A percentile compares a stretch with the other conserved stretches of the same genome.
Evolutionary conservation across 306 rosid genomes (phyloP).

Genomic region (Macrotyloma uniflorum): DNA sequence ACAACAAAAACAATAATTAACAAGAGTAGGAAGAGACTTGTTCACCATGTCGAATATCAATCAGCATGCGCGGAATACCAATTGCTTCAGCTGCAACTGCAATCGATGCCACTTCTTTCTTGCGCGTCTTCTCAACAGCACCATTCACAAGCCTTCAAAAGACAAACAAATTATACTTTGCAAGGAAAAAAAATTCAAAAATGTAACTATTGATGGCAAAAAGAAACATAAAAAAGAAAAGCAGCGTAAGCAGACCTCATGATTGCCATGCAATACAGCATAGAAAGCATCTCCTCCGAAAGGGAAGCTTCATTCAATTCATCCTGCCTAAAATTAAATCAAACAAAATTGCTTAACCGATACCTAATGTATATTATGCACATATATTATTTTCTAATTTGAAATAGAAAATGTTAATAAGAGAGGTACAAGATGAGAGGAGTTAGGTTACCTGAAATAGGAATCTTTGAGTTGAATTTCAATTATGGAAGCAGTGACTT

Average conservation of each 20-base stretch:
- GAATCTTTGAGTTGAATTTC: conserved; percentile 78
- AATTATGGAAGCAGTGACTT: conserved; percentile 72
- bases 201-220: background rate
- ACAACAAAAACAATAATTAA: background rate
- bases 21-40: background rate
- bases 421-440: background rate
- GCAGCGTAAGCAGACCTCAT: conserved; percentile 60
- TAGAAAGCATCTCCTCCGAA: conserved; percentile 75
- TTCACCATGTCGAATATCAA: conserved; percentile 95
- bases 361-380: no score
- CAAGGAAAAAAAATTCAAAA: background rate
- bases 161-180: background rate
- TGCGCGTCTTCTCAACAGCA: conserved; percentile 87
- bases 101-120: conserved; percentile 65
- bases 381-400: no score
- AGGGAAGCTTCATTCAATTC: conserved; percentile 43
- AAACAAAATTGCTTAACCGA: background rate
- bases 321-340: conserved; percentile 39
- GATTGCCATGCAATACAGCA: conserved; percentile 82
- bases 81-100: conserved; percentile 78
- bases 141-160: conserved; percentile 80
- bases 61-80: conserved; percentile 79
- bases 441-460: conserved; percentile 50
- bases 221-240: background rate
- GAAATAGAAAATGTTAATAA: background rate